Percentiles rank a stretch among this genome's conserved stretches.
Conservation (phyloP, 495 filamentous ascomycete species). For the Xylaria acuta region DNA sequence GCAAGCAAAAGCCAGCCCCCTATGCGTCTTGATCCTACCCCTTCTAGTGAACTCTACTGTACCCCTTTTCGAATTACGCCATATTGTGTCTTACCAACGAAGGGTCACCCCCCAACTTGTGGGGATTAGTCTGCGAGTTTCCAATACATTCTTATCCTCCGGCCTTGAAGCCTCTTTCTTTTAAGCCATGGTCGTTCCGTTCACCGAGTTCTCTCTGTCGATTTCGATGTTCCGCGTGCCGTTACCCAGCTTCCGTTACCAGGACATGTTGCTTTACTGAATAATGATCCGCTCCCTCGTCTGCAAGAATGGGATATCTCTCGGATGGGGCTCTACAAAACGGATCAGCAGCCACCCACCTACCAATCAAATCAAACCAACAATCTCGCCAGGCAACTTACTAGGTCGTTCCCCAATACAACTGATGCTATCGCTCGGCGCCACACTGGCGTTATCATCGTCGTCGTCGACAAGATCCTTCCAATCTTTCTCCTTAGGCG, state of each 20-base stretch:
- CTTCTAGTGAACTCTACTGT: not conserved
- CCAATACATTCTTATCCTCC: not conserved
- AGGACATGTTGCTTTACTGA: constrained; percentile 5
- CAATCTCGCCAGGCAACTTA: not conserved
- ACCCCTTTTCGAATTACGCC: not conserved
- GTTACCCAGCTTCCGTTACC: not conserved
- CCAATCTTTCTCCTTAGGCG: constrained; percentile 47
- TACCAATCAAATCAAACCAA: not conserved
- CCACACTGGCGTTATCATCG: constrained; percentile 54
- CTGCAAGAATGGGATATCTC: constrained; percentile 26
- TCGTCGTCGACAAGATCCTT: constrained; percentile 32
- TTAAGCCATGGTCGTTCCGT: not conserved
- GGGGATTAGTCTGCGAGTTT: not conserved
- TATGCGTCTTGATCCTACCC: not conserved
- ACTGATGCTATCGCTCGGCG: constrained; percentile 72
- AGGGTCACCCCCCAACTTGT: not conserved
- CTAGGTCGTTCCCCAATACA: constrained; percentile 53
- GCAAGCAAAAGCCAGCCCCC: not conserved
- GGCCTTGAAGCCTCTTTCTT: not conserved
- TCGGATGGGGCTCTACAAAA: constrained; percentile 14
- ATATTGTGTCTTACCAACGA: not conserved
- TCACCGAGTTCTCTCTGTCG: not conserved
- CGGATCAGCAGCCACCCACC: not conserved
- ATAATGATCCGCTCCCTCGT: constrained; percentile 15
- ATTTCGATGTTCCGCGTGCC: not conserved